Percentiles rank a stretch among this genome's conserved stretches.
These are phyloP conservation scores for Pestalotiopsis sp. DNA, from an alignment of 2,329 filamentous ascomycete species.

Conservation along the genomic window DNA sequence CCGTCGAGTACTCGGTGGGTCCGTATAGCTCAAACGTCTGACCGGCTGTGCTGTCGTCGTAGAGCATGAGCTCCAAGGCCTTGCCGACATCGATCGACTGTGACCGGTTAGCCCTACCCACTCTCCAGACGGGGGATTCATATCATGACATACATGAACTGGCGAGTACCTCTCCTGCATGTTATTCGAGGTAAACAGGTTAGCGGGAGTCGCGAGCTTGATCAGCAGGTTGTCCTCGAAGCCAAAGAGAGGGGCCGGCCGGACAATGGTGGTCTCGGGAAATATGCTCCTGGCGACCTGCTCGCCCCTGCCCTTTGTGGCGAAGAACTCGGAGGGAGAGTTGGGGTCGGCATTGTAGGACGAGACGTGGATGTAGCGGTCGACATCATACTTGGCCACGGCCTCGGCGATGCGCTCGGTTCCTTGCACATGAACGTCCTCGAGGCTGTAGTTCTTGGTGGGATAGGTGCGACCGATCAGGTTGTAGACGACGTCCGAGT, in stretches of 20 bases:
- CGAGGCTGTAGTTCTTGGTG: conserved; percentile 95
- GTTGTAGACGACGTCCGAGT: conserved; percentile 98
- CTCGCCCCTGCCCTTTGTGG: conserved; percentile 88
- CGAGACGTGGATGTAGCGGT: conserved; percentile 95
- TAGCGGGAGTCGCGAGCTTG: conserved; percentile 77
- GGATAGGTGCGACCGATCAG: conserved; percentile 92
- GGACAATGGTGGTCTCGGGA: conserved; percentile 95
- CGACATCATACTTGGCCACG: conserved; percentile 96
- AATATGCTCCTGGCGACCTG: conserved; percentile 84
- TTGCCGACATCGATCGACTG: conserved; percentile 87
- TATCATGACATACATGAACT: conserved; percentile 71
- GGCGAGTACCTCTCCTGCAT: conserved; percentile 91
- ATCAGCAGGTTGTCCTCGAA: conserved; percentile 93
- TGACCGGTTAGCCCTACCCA: background rate
- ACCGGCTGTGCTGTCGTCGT: conserved; percentile 86
- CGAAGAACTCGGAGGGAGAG: conserved; percentile 86
- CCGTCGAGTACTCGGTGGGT: conserved; percentile 87
- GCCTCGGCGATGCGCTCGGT: conserved; percentile 91
- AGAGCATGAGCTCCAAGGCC: conserved; percentile 86
- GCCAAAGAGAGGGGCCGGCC: conserved; percentile 90
- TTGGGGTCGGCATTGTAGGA: conserved; percentile 85
- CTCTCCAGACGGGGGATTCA: background rate
- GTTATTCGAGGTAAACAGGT: conserved; percentile 88
- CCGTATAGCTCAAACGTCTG: conserved; percentile 96
- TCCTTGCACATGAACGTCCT: conserved; percentile 92